These are phyloP conservation scores for Emericellopsis atlantica DNA, from an alignment of 2,329 filamentous ascomycete genomes.

Conservation along the genomic window DNA sequence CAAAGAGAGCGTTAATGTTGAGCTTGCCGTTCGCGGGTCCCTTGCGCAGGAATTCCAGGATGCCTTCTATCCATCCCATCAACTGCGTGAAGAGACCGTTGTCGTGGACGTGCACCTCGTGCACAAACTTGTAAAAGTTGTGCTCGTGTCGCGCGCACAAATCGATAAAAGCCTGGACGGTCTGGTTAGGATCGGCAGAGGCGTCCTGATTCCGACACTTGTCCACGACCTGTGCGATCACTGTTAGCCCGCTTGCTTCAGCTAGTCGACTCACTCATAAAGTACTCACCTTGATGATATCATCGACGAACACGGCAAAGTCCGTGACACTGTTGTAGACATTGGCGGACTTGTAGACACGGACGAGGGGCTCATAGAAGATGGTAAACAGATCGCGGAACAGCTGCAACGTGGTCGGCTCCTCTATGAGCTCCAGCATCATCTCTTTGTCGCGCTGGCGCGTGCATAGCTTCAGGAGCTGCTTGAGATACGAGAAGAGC, in stretches of 20 bases:
- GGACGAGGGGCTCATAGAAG: constrained; percentile 93
- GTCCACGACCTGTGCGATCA: constrained; percentile 40
- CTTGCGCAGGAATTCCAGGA: constrained; percentile 81
- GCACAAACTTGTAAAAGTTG: constrained; percentile 98
- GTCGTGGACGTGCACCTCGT: constrained; percentile 94
- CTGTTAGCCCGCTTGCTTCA: not conserved
- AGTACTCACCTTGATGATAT: constrained; percentile 63
- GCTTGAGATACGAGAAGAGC: constrained; percentile 89
- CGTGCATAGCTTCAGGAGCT: constrained; percentile 82
- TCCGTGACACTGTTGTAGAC: constrained; percentile 97
- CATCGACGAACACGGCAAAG: constrained; percentile 85
- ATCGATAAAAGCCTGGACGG: constrained; percentile 95
- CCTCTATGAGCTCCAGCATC: constrained; percentile 93
- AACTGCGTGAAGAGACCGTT: constrained; percentile 92
- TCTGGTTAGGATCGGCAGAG: constrained; percentile 93
- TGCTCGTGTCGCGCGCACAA: constrained; percentile 89
- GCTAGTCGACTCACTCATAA: not conserved
- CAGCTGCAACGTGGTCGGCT: constrained; percentile 91
- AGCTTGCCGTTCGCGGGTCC: constrained; percentile 77
- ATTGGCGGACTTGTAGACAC: constrained; percentile 97
- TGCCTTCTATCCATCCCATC: constrained; percentile 95
- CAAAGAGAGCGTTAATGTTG: constrained; percentile 89
- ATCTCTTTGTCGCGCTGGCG: constrained; percentile 89
- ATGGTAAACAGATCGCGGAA: constrained; percentile 96
- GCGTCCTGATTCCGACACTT: constrained; percentile 63